Evolutionary conservation across 768 basidiomycete species (phyloP), one percentile per base, ranked within the genome.

Genomic region (Rhizopogon sp.): DNA sequence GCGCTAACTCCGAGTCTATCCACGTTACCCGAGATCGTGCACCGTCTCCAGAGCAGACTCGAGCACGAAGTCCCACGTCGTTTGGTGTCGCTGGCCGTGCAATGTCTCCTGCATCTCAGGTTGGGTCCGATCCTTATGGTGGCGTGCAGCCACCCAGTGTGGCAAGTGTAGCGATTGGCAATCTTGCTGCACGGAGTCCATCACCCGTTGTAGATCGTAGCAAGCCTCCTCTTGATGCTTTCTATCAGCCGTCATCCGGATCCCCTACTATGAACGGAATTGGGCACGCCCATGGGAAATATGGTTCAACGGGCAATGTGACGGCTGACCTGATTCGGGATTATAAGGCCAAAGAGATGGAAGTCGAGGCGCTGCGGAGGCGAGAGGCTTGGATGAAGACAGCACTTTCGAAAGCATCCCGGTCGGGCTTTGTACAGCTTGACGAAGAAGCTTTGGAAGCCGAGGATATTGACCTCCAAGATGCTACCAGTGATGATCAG

Each of bases 371-470:
- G 44, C 70, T 88, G 60, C 86, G 83, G 78, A 82, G 82, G 65
- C 82, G 90, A 60, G 85, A 93, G 74, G 73, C 74, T 37, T 97
- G 96, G 88, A 86, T 98, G 84, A 85, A 83, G 65, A 84, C 85
- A 44, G 87, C 90, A 1, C 70, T 99, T 45, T 72, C 74, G 5
- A 81, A 85, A 64, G 96, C 96, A 0, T 78, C 81, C 25, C 81
- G 84, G 50, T 76, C 86, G 50, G 96, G 96, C 3, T 98, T 88
- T 69, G 75, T 89, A 16, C 81, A 84, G 60, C 71, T 77, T 39
- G 81, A 80, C 31, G 82, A 82, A 47, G 83, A 79, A 33, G 73
- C 74, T 31, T 59, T 75, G 58, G 67, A 68, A n/a, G 62, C 61
- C 5, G 71, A 71, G 50, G 67, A 60, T 45, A 61, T 70, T 41